phyloP scores from a whole-genome alignment of 148 eudicot species.

The Cornus florida region DNA sequence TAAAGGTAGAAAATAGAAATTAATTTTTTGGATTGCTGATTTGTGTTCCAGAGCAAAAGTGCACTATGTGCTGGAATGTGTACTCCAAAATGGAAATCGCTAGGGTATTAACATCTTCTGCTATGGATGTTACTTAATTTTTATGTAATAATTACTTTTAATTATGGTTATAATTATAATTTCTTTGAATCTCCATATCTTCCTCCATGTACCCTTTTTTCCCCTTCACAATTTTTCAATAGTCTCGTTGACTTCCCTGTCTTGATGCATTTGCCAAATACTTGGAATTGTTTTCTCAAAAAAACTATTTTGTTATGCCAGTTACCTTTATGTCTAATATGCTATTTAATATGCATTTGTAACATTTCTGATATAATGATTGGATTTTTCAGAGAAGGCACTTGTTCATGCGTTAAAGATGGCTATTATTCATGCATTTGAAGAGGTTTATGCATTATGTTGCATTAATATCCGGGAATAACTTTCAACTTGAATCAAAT shows the following conservation, averaged over 20 bases:
- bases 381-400: conserved; percentile 22
- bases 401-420: conserved; percentile 22
- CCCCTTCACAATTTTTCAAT: neutral
- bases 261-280: neutral
- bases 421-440: conserved; percentile 5
- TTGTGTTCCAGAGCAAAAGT: too few relatives aligned
- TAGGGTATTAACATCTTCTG: too few relatives aligned
- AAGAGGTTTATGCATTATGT: conserved; percentile 3
- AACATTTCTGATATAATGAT: conserved; percentile 5
- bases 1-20: too few relatives aligned
- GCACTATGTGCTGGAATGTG: too few relatives aligned
- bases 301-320: neutral
- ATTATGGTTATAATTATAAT: too few relatives aligned
- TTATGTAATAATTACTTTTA: too few relatives aligned
- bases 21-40: too few relatives aligned
- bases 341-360: neutral
- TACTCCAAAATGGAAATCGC: too few relatives aligned
- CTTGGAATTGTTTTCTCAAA: neutral
- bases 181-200: neutral
- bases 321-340: neutral
- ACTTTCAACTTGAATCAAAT: neutral
- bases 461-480: conserved; percentile 8
- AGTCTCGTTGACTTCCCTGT: neutral
- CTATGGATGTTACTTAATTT: too few relatives aligned
- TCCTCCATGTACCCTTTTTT: too few relatives aligned